Evolutionary conservation across 768 basidiomycete genomes (phyloP), one percentile per base, ranked within the genome.

Genomic region (Mycena vulgaris): DNA sequence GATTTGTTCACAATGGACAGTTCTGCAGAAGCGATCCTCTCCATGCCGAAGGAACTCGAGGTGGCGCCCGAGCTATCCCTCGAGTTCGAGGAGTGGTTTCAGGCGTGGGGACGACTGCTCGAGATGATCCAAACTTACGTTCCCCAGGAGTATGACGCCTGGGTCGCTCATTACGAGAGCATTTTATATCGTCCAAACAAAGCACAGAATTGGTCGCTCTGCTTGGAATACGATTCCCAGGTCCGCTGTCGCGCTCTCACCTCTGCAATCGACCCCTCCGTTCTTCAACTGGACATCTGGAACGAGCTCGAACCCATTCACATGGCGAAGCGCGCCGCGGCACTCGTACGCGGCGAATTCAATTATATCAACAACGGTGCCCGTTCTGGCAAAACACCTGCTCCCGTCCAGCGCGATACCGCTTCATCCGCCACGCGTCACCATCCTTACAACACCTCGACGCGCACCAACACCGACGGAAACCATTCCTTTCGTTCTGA

Each of bases 21-120:
- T 33, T 55, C 13, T 64, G 70, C 21, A 35, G 57, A n/a, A n/a
- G n/a, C n/a, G 21, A 8, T 78, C 7, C 16, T 70, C n/a, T 57
- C 72, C 1, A 35, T 65, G 1, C 59, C 66, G 0, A 73, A 73
- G 52, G 48, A 70, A 14, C 56, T 76, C 0, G 51, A 66, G 5
- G n/a, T 48, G 35, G 47, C 56, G 3, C 58, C 69, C 0, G 76
- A 78, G 56, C 53, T 69, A 4, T 33, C 56, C 10, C 48, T 78
- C 4, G 47, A 63, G 7, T 78, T 77, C 49, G 72, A 76, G 10
- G 68, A 76, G 25, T 77, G 76, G 78, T 68, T 69, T 16, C 74
- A 77, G 47, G 75, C 70, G 0, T 77, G 74, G 71, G n/a, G 31
- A 5, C 70, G 66, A 8, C 66, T 78, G 2, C 66, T 75, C 4